These are phyloP conservation scores for Podaxis pistillaris DNA, from an alignment of 768 basidiomycete species.

Conservation along the genomic window DNA sequence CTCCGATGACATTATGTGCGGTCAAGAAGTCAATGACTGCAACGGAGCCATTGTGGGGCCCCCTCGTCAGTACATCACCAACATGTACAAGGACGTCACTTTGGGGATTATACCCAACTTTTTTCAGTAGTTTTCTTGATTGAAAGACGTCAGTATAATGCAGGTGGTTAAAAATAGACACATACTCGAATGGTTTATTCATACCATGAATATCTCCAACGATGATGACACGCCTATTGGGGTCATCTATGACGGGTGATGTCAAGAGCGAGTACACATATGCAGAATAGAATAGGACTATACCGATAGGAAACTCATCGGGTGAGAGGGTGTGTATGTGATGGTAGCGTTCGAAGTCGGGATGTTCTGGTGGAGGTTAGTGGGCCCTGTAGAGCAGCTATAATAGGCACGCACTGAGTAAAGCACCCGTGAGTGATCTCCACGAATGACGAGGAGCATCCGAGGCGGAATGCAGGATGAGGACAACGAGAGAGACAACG, in stretches of 20 bases:
- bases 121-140: constrained; percentile 52
- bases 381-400: background rate
- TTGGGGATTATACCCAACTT: constrained; percentile 55
- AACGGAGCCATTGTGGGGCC: constrained; percentile 55
- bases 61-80: constrained; percentile 83
- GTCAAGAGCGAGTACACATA: background rate
- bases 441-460: background rate
- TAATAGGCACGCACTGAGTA: background rate
- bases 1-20: constrained; percentile 63
- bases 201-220: constrained; percentile 92
- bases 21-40: constrained; percentile 66
- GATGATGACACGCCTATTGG: constrained; percentile 60
- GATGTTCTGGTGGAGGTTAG: constrained; percentile 32
- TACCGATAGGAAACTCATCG: constrained; percentile 57
- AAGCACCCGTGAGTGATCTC: background rate
- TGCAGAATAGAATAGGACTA: background rate
- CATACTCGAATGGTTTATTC: constrained; percentile 64
- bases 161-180: constrained; percentile 6
- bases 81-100: constrained; percentile 76
- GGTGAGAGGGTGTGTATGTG: constrained; percentile 39
- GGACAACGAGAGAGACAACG: background rate
- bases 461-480: background rate
- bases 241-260: constrained; percentile 39
- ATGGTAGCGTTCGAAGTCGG: constrained; percentile 57
- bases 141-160: constrained; percentile 23